Percentiles rank a stretch among this genome's conserved stretches.
These are phyloP conservation scores for Mangifera indica DNA, from an alignment of 345 rosid species.

Conservation along the genomic window DNA sequence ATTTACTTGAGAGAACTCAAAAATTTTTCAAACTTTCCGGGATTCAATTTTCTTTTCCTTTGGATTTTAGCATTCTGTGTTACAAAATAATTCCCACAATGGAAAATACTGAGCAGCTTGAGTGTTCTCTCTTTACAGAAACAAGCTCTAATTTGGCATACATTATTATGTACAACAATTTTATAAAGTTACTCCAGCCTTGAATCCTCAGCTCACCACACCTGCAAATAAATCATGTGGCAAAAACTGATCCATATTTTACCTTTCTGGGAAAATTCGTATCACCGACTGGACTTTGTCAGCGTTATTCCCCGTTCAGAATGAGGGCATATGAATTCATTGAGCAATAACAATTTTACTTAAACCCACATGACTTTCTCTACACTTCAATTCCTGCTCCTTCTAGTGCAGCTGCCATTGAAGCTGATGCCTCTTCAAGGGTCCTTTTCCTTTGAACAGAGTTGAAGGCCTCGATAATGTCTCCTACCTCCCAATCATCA, in stretches of 20 bases:
- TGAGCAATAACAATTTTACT: conserved; percentile 1
- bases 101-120: conserved; percentile 26
- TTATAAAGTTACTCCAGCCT: conserved; percentile 14
- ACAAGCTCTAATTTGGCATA: conserved; percentile 8
- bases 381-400: conserved; percentile 51
- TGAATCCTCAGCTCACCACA: conserved; percentile 2
- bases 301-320: not conserved
- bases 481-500: conserved; percentile 80
- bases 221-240: conserved; percentile 9
- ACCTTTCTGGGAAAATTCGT: not conserved
- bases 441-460: conserved; percentile 75
- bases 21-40: not conserved
- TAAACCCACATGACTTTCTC: conserved; percentile 1
- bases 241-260: not conserved
- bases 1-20: too few species aligned
- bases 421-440: conserved; percentile 95
- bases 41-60: not conserved
- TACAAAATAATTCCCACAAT: conserved; percentile 20
- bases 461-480: conserved; percentile 67
- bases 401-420: conserved; percentile 84
- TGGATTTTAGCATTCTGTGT: not conserved
- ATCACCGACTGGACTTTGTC: not conserved
- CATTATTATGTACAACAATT: conserved; percentile 29
- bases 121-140: conserved; percentile 25
- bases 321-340: not conserved